phyloP scores from a whole-genome alignment of 208 protist species.

The Crithidia brevicula region DNA sequence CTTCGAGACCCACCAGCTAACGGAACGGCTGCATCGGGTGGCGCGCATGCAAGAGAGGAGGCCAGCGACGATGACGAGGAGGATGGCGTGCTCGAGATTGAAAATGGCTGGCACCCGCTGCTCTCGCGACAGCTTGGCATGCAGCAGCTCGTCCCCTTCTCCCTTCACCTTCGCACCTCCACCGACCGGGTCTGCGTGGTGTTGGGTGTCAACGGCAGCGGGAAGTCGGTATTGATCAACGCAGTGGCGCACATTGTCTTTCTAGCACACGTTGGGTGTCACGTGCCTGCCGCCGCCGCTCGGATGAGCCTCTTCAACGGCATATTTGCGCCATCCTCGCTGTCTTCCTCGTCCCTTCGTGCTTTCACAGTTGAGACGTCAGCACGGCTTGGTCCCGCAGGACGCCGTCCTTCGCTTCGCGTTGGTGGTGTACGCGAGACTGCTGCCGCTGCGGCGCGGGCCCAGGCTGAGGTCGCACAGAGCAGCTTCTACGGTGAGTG shows the following conservation, averaged over 20 bases:
- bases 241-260: constrained; percentile 93
- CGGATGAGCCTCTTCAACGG: constrained; percentile 58
- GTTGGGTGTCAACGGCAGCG: constrained; percentile 88
- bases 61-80: constrained; percentile 3
- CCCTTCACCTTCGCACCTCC: constrained; percentile 31
- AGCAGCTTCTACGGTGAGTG: constrained; percentile 79
- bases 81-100: constrained; percentile 55
- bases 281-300: constrained; percentile 84
- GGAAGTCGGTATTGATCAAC: constrained; percentile 93
- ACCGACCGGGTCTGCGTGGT: constrained; percentile 69
- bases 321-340: constrained; percentile 47
- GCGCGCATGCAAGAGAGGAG: too few species aligned
- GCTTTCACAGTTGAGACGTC: too few species aligned
- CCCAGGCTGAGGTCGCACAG: constrained; percentile 7
- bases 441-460: constrained; percentile 5
- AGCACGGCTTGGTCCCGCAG: too few species aligned
- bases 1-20: too few species aligned
- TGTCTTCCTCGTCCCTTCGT: not conserved
- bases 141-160: constrained; percentile 60
- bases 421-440: too few species aligned
- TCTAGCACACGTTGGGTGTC: constrained; percentile 93
- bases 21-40: too few species aligned
- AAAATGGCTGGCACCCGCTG: constrained; percentile 75
- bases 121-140: constrained; percentile 44
- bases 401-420: too few species aligned